Evolutionary conservation across 441 rosid genomes (phyloP), one percentile per base, ranked within the genome.

Genomic region (Mallotus repandus): DNA sequence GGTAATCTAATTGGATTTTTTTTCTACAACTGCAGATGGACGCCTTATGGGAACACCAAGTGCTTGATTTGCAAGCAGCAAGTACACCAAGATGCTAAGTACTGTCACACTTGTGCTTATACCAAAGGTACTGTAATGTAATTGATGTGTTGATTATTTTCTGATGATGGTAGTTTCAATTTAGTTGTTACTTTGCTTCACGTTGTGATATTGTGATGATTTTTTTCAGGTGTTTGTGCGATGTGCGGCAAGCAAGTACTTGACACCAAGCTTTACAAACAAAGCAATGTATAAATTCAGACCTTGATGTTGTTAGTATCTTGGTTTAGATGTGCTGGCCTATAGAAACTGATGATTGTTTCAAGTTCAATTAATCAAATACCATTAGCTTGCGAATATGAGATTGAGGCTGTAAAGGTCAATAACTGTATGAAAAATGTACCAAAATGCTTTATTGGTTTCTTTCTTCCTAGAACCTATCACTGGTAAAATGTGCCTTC

Each of bases 231-330:
- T 57, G 89, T 95, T 21, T 91, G 98, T 67, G 98, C 97, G 0
- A 91, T 95, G 99, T 95, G 99, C 1, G 99, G 99, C 22, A 95
- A 95, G 85, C 98, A 95, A 86, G 99, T 95, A 38, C 86, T 95
- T 12, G 97, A 95, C 85, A 93, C 97, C 53, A 95, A 95, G 92
- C 48, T 88, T 62, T 95, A 95, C 85, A 95, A 90, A 84, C 99
- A 95, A 78, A 95, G 99, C 85, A 95, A 95, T 83, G 96, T 85
- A 21, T 93, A 82, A 83, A 25, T 45, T 52, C 9, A 21, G 22
- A 72, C 14, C 1, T 3, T 25, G 61, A 19, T 49, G 66, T 25
- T 55, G 25, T 54, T 65, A n/a, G 8, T 8, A 49, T 65, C 29
- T 53, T 38, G 16, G 38, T 32, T 66, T 56, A 29, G 71, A 69